Percentiles rank a stretch among this genome's conserved stretches.
These are phyloP conservation scores for Corniculantispora saksenae DNA, from an alignment of 2,329 filamentous ascomycete genomes.

Conservation along the genomic window DNA sequence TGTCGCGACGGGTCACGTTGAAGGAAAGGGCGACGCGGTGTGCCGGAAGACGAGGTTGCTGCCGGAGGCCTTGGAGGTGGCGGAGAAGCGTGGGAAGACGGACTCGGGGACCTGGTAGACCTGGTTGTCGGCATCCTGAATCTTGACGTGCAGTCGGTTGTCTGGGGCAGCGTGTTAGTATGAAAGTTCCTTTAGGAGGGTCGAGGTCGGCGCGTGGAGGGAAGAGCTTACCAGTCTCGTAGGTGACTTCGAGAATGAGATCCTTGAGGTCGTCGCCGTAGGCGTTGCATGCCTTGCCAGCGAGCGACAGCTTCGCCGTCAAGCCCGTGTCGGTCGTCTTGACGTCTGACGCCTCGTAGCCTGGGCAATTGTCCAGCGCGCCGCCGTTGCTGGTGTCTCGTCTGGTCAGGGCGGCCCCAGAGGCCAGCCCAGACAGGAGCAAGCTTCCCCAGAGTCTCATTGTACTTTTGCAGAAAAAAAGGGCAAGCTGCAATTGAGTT, in stretches of 20 bases:
- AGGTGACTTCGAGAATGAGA: constrained; percentile 60
- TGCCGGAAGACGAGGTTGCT: too few relatives aligned
- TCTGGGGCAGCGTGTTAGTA: too few relatives aligned
- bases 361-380: constrained; percentile 58
- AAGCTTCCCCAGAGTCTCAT: constrained; percentile 26
- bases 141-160: constrained; percentile 69
- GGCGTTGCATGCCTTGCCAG: constrained; percentile 27
- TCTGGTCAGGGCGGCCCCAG: constrained; percentile 25
- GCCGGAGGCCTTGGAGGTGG: too few relatives aligned
- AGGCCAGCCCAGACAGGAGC: constrained; percentile 24
- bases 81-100: constrained; percentile 62
- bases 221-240: constrained; percentile 61
- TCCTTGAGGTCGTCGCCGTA: constrained; percentile 28
- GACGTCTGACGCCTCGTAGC: constrained; percentile 64
- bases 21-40: too few relatives aligned
- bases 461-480: constrained; percentile 7
- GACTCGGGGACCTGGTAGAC: constrained; percentile 71
- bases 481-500: background rate
- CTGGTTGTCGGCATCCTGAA: constrained; percentile 63
- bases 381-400: constrained; percentile 20
- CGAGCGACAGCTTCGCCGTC: constrained; percentile 35
- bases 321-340: constrained; percentile 51
- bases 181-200: too few relatives aligned
- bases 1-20: too few relatives aligned
- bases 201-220: background rate